Conservation (phyloP, 1,284 basidiomycete species). For the Puccinia hordei region DNA sequence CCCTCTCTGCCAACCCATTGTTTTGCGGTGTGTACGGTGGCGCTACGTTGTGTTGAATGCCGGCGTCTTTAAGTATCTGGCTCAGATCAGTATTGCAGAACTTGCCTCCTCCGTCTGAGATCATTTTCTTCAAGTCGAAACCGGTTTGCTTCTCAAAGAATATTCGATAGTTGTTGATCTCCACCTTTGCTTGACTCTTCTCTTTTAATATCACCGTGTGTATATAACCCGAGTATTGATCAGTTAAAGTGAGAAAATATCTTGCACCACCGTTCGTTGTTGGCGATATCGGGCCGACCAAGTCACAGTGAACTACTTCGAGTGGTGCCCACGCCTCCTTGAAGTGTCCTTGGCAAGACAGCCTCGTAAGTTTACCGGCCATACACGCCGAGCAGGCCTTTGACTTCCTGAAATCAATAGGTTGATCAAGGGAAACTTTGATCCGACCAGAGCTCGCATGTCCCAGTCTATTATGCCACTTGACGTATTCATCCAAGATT, state of each 20-base stretch:
- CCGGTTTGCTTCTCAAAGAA: slow-evolving; percentile 19
- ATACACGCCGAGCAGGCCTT: no score
- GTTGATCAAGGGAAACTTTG: no score
- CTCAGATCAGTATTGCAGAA: neutral
- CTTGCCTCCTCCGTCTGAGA: neutral
- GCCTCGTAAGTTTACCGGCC: no score
- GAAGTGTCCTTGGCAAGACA: no score
- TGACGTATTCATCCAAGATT: no score
- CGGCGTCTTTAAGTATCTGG: neutral
- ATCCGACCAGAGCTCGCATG: neutral
- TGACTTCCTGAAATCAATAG: neutral
- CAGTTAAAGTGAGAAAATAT: no score
- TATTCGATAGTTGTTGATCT: neutral
- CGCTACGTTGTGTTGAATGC: neutral
- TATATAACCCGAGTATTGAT: no score
- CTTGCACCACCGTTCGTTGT: no score
- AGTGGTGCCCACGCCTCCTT: no score
- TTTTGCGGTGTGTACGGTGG: neutral
- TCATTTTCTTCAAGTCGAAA: neutral
- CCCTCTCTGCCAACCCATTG: neutral
- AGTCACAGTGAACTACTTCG: no score
- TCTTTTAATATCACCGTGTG: neutral
- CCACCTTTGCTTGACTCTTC: neutral
- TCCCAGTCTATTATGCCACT: slow-evolving; percentile 7
- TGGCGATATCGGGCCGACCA: no score